phyloP scores from a whole-genome alignment of 2,329 filamentous ascomycete species.

The Lachnellula hyalina region DNA sequence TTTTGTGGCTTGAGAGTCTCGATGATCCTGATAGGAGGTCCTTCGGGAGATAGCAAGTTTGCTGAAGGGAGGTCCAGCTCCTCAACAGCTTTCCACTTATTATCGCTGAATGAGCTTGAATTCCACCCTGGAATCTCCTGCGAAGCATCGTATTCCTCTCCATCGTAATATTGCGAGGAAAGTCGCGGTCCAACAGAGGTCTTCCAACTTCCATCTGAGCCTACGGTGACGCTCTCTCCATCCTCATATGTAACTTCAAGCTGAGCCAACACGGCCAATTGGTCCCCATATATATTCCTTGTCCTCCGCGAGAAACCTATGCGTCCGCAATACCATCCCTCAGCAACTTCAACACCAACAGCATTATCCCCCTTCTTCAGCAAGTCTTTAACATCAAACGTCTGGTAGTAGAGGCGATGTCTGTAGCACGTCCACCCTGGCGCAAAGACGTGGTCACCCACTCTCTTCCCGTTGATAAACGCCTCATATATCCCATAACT shows the following conservation, averaged over 20 bases:
- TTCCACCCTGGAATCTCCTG: conserved; percentile 30
- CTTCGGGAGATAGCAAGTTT: conserved; percentile 36
- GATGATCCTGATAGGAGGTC: conserved; percentile 38
- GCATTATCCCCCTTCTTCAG: conserved; percentile 36
- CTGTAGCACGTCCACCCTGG: conserved; percentile 43
- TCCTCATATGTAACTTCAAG: conserved; percentile 34
- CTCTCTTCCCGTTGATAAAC: conserved; percentile 32
- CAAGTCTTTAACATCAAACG: conserved; percentile 44
- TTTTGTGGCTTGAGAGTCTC: conserved; percentile 34
- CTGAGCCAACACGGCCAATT: conserved; percentile 36
- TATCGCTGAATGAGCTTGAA: conserved; percentile 21
- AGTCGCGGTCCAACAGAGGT: conserved; percentile 32
- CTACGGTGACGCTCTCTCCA: conserved; percentile 27
- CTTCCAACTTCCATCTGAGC: conserved; percentile 37
- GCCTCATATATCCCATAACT: conserved; percentile 33
- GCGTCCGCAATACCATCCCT: conserved; percentile 45
- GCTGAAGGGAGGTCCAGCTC: conserved; percentile 26
- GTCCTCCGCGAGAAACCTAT: conserved; percentile 31
- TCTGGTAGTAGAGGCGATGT: conserved; percentile 46
- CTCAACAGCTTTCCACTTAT: conserved; percentile 30
- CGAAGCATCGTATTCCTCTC: conserved; percentile 44
- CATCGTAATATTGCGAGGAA: conserved; percentile 42
- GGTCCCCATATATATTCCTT: conserved; percentile 37
- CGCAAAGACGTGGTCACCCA: conserved; percentile 31
- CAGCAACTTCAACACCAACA: conserved; percentile 39